Evolutionary conservation across 345 rosid genomes (phyloP).

Genomic region (Murraya koenigii): DNA sequence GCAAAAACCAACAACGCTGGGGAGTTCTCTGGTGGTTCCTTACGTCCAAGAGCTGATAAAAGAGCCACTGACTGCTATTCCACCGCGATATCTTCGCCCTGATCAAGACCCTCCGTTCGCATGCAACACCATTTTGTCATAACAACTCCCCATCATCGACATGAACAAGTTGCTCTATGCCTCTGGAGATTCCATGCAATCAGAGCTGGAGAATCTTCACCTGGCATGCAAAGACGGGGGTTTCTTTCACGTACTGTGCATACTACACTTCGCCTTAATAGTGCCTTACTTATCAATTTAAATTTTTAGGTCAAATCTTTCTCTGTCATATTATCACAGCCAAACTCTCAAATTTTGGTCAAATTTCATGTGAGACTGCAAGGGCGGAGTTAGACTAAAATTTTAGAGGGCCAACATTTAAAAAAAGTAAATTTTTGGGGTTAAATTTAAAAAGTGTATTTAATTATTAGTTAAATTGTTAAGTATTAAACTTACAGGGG

Average conservation of each 20-base stretch:
- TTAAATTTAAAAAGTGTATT: too few species aligned
- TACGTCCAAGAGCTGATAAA: neutral
- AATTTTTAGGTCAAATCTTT: too few species aligned
- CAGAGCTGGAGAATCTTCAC: constrained; percentile 2
- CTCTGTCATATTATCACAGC: too few species aligned
- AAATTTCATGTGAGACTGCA: too few species aligned
- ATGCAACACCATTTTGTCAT: neutral
- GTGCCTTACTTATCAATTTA: neutral
- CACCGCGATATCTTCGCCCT: neutral
- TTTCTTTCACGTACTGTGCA: constrained; percentile 13
- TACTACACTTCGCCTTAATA: too few species aligned
- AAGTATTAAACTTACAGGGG: too few species aligned
- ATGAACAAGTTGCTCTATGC: neutral
- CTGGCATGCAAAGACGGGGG: constrained; percentile 19
- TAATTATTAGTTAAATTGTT: too few species aligned
- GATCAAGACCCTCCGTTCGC: neutral
- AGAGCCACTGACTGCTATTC: constrained; percentile 3
- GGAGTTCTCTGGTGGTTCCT: neutral
- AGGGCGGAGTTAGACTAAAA: too few species aligned
- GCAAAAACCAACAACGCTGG: neutral
- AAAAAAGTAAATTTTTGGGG: too few species aligned
- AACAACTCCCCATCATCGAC: constrained; percentile 6
- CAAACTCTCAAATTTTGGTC: too few species aligned
- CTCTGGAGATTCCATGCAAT: neutral
- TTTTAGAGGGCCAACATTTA: too few species aligned